These are phyloP conservation scores for Kurtzmaniella fragi DNA, from an alignment of 805 yeast genomes.

Conservation along the genomic window DNA sequence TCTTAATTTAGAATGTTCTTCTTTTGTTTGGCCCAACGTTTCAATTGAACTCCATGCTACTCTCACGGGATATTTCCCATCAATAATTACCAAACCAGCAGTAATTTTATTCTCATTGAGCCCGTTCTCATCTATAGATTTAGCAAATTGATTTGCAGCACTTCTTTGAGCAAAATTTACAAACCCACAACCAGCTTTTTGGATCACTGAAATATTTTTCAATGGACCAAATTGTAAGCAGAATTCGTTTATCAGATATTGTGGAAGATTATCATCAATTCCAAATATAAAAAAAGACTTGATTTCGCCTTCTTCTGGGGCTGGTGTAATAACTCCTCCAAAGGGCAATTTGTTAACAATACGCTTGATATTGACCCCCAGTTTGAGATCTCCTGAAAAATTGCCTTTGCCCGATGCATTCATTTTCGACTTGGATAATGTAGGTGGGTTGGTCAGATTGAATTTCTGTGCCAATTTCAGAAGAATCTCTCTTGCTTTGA, in stretches of 20 bases:
- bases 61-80: slow-evolving; percentile 40
- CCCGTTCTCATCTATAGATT: slow-evolving; percentile 16
- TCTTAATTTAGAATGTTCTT: slow-evolving; percentile 45
- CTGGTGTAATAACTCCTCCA: slow-evolving; percentile 44
- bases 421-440: neutral
- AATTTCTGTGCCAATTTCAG: slow-evolving; percentile 39
- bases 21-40: slow-evolving; percentile 35
- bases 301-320: slow-evolving; percentile 36
- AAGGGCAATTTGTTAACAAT: slow-evolving; percentile 58
- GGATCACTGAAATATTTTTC: slow-evolving; percentile 46
- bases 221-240: slow-evolving; percentile 44
- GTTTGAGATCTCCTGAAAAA: slow-evolving; percentile 11
- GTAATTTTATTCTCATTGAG: slow-evolving; percentile 19
- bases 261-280: slow-evolving; percentile 60
- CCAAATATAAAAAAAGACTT: slow-evolving; percentile 74
- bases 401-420: slow-evolving; percentile 4
- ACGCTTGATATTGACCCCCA: slow-evolving; percentile 46
- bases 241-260: slow-evolving; percentile 49
- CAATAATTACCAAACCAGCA: slow-evolving; percentile 30
- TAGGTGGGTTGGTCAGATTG: slow-evolving; percentile 5
- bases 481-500: slow-evolving; percentile 47
- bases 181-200: slow-evolving; percentile 60
- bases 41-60: slow-evolving; percentile 51
- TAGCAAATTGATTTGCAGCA: slow-evolving; percentile 45
- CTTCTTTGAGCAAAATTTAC: slow-evolving; percentile 46